Percentiles rank a stretch among this genome's conserved stretches.
phyloP scores from a whole-genome alignment of 2,329 filamentous ascomycete genomes.

The Pestalotiopsis sp. region DNA sequence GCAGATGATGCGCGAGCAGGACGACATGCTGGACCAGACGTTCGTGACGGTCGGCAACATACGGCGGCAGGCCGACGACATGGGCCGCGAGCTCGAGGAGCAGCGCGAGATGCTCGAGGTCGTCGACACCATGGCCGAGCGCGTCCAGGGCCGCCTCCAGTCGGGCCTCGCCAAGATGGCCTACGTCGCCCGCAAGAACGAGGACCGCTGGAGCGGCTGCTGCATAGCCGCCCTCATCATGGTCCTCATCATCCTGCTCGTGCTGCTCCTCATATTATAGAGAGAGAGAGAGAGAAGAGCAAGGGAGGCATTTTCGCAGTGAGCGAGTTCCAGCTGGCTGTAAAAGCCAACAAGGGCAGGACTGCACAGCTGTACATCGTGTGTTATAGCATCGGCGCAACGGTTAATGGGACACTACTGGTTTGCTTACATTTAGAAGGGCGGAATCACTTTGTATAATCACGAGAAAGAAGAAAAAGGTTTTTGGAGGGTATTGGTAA shows the following conservation, averaged over 20 bases:
- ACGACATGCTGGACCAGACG: constrained; percentile 87
- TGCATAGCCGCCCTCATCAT: constrained; percentile 89
- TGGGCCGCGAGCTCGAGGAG: constrained; percentile 95
- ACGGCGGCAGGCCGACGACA: constrained; percentile 86
- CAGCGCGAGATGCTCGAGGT: constrained; percentile 86
- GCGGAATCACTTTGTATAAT: not conserved
- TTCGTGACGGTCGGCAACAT: constrained; percentile 92
- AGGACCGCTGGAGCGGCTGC: constrained; percentile 85
- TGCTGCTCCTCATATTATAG: constrained; percentile 69
- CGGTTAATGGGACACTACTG: constrained; percentile 3
- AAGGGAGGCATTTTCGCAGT: not conserved
- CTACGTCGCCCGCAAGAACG: constrained; percentile 83
- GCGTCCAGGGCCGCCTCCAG: constrained; percentile 82
- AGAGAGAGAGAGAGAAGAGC: constrained; percentile 5
- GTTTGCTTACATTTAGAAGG: constrained; percentile 13
- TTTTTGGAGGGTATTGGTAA: not conserved
- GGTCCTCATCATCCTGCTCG: constrained; percentile 81
- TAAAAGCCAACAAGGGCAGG: not conserved
- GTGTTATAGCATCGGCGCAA: constrained; percentile 10
- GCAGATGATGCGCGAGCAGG: constrained; percentile 92
- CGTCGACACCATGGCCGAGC: constrained; percentile 80
- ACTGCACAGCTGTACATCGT: not conserved
- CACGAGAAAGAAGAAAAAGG: not conserved
- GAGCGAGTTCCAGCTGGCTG: not conserved
- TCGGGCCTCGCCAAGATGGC: constrained; percentile 85